These are phyloP conservation scores for Zostera marina DNA, from an alignment of 116 monocot species.

Conservation along the genomic window DNA sequence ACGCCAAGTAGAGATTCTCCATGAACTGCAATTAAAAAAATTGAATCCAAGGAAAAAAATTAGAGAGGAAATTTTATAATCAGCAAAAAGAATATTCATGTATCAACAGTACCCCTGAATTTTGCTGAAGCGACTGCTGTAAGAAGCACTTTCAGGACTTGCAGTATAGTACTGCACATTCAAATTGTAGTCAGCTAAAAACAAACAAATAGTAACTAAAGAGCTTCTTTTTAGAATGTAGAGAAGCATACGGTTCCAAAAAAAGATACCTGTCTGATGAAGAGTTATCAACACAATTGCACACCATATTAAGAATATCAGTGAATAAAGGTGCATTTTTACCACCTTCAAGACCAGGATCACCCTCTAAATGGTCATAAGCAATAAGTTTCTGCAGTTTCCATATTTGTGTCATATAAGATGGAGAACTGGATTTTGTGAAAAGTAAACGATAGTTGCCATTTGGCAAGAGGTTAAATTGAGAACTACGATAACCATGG, in stretches of 20 bases:
- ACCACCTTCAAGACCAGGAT: conserved; percentile 79
- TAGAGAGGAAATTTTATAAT: too few species aligned
- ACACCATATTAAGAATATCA: conserved; percentile 81
- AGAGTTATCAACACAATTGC: conserved; percentile 79
- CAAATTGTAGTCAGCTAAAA: neutral
- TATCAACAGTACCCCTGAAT: conserved; percentile 56
- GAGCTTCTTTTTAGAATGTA: too few species aligned
- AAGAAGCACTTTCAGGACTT: conserved; percentile 96
- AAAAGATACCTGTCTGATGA: conserved; percentile 77
- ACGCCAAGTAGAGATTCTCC: conserved; percentile 83
- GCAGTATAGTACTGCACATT: conserved; percentile 67
- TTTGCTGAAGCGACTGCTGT: conserved; percentile 90
- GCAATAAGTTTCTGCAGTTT: conserved; percentile 91
- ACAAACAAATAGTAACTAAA: too few species aligned
- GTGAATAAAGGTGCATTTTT: conserved; percentile 68
- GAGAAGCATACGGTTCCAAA: neutral
- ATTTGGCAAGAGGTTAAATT: neutral
- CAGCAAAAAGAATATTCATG: neutral
- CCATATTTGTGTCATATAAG: neutral
- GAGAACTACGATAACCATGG: neutral
- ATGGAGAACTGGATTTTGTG: neutral
- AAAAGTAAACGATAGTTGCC: neutral
- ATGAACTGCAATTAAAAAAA: conserved; percentile 45
- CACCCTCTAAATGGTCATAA: conserved; percentile 98
- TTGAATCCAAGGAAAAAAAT: neutral